Base-by-base conservation (phyloP, 768 basidiomycete genomes). In the Tulasnella sp. region DNA sequence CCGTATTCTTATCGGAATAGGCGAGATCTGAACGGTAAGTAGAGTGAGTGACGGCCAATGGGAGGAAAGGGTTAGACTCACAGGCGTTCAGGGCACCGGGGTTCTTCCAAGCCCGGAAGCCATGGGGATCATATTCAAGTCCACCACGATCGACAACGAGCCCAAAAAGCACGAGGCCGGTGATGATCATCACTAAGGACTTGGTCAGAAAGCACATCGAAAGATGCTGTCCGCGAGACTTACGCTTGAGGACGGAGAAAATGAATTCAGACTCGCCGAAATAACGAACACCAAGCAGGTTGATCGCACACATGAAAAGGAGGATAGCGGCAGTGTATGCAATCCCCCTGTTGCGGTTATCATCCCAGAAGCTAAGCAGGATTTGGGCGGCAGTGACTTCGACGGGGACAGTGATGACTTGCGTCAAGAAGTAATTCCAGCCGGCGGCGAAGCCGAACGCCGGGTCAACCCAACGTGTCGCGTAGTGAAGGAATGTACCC, bases 401-500 rank as follows among this genome's bases (percentile, higher is more conserved):
- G 41, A 66, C 69, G 12, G 71, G 69, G 29, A 67, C 62, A 45
- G 69, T 66, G 61, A 72, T 71, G 27, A 68, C 61, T 67, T 71
- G 71, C 66, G 72, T 65, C 64, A 72, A 73, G 60, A 67, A 68
- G 59, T 67, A 70, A 54, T 69, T 68, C 63, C 65, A 21, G 21
- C 49, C 32, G 9, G 59, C 54, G 0, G 67, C 66, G 59, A 71
- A 70, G 9, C 69, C 69, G 19, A 66, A 62, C 0, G 65, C 62
- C 11, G 70, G 70, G 54, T 69, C 67, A 57, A 65, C 60, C 60
- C 60, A 61, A 6, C 60, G 60, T 15, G 60, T 46, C 1, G 60
- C 59, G 66, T 76, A 86, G 68, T 84, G 82, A 19, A 83, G 82
- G 66, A 85, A 86, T 0, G 83, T 81, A n/a, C 86, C 86, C 3